Evolutionary conservation across 192 early-diverging fungal genomes (phyloP), one percentile per base, ranked within the genome.

Genomic region (Coemansia sp.): DNA sequence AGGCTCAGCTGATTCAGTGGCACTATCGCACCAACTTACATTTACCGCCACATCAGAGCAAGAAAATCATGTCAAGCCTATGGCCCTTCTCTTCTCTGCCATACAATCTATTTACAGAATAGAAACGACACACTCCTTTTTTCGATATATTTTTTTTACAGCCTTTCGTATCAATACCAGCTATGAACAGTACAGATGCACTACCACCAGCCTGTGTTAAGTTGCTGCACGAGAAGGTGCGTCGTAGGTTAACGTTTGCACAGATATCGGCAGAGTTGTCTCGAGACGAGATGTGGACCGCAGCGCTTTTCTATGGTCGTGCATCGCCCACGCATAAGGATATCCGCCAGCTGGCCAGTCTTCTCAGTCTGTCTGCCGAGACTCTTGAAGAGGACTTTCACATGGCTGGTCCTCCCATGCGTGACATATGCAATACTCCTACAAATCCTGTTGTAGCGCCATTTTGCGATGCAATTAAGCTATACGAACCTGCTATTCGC

Each of bases 231-330:
- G 78, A 74, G 50, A 81, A 81, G 60, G 23, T 69, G 4, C 78
- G 78, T 38, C 68, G 67, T 3, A 71, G 68, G 51, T 65, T 81
- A 23, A 71, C 78, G 62, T 88, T 88, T 71, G 72, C 76, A 14
- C 64, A 87, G 44, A 86, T 89, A 62, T 85, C 80, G 12, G 41
- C 71, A 21, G 62, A 74, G 28, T 62, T 89, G 26, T 71, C 66
- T 1, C 84, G 78, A 44, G 83, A 87, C 64, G 88, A 89, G 68
- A 82, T 89, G 6, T 89, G 87, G 83, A 82, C 83, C 12, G 88
- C 88, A 9, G 84, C 88, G 0, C 62, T 89, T 38, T 89, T 89
- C 64, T 89, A 89, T 59, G 88, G 88, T 12, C 86, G 86, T 47
- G 88, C 86, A 63, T 62, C 78, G 24, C 78, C 78, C 21, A 62